Evolutionary conservation across 345 rosid species (phyloP).

Genomic region (Mangifera indica): DNA sequence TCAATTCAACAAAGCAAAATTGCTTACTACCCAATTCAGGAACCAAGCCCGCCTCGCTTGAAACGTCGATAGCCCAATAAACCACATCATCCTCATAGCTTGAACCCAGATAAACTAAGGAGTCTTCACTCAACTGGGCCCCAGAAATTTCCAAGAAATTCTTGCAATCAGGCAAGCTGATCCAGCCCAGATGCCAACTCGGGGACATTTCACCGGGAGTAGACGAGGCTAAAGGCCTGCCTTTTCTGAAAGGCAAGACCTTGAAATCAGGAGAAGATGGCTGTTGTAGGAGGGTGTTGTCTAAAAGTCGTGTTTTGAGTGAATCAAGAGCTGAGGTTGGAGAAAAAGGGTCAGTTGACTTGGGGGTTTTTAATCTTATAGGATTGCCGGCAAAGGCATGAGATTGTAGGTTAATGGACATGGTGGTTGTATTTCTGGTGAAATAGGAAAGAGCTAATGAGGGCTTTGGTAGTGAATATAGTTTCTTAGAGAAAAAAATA

Average conservation of each 20-base stretch:
- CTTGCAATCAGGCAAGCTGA: slow-evolving; percentile 61
- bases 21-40: slow-evolving; percentile 42
- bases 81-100: slow-evolving; percentile 56
- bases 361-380: slow-evolving; percentile 53
- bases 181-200: slow-evolving; percentile 80
- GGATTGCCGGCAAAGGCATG: slow-evolving; percentile 93
- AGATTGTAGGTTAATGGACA: slow-evolving; percentile 56
- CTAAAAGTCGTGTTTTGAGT: slow-evolving; percentile 52
- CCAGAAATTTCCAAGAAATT: slow-evolving; percentile 42
- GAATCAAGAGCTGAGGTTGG: slow-evolving; percentile 64
- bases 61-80: slow-evolving; percentile 79
- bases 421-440: slow-evolving; percentile 32
- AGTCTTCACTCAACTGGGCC: slow-evolving; percentile 49
- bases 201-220: slow-evolving; percentile 41
- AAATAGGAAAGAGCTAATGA: slow-evolving; percentile 23
- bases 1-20: slow-evolving; percentile 75
- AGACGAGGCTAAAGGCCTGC: slow-evolving; percentile 72
- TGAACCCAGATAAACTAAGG: slow-evolving; percentile 78
- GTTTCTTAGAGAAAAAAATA: slow-evolving; percentile 18
- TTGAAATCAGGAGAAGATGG: slow-evolving; percentile 56
- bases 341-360: slow-evolving; percentile 55
- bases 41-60: slow-evolving; percentile 39
- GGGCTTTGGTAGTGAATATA: slow-evolving; percentile 31
- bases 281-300: slow-evolving; percentile 28
- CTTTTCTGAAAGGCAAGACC: slow-evolving; percentile 77